Base-by-base conservation (phyloP, 306 rosid species). In the Quillaja saponaria region DNA sequence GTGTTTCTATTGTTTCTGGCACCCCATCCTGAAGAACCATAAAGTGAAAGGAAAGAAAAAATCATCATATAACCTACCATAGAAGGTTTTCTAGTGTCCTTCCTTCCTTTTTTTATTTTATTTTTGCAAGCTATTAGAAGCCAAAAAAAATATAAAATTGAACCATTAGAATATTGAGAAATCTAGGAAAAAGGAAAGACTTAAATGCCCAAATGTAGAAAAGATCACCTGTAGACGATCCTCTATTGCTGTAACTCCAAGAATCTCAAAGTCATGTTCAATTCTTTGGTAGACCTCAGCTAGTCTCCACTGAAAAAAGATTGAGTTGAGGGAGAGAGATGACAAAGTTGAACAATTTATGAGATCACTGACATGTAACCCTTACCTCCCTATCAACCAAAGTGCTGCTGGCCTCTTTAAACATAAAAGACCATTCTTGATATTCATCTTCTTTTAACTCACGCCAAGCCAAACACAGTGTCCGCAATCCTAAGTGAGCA, bases 161-260 rank as follows among this genome's bases (percentile, higher is more conserved):
- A n/a, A n/a, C n/a, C n/a, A n/a, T n/a, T 16, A 41, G 42, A 33
- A 17, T 11, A 62, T 61, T 61, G 60, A 60, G 46, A 67, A 47
- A 13, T 12, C 15, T 28, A 64, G 57, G 46, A n/a, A 40, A 69
- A 57, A 53, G 49, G 28, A 28, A 25, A 58, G 59, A 35, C 20
- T 58, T 42, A 56, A 58, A 34, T 11, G 58, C 16, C 50, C 42
- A 71, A 74, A 49, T 64, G 66, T 18, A 54, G 64, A 33, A 35
- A 45, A 50, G 46, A 67, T 84, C 75, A 89, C 99, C 95, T 94
- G 99, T 57, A 94, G 80, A 74, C 88, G 96, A 82, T 94, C 99
- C 77, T 94, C 99, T 80, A 94, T 94, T 39, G 99, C 99, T 57
- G 99, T 81, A 70, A 89, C 94, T 68, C 99, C 97, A 74, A 94